These are phyloP conservation scores for Artomyces pyxidatus DNA, from an alignment of 768 basidiomycete species.

Conservation along the genomic window DNA sequence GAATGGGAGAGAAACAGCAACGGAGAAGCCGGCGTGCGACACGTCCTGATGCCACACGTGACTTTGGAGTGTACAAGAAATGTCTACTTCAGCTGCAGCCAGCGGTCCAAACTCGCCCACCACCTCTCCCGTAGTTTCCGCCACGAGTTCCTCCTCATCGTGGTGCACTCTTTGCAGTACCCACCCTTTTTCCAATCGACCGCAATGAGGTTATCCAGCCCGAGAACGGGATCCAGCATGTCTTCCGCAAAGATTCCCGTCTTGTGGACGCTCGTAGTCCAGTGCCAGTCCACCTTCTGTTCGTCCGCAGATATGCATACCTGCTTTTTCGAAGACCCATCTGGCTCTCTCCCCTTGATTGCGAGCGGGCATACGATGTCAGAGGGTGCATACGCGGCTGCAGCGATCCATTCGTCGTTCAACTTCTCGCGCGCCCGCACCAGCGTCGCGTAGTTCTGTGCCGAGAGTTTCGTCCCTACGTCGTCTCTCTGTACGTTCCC, in stretches of 20 bases:
- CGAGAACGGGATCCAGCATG: conserved; percentile 28
- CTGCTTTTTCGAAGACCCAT: not conserved
- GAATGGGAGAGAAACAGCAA: no score
- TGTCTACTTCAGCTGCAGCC: conserved; percentile 10
- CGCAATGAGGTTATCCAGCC: conserved; percentile 24
- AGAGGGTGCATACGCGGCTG: conserved; percentile 15
- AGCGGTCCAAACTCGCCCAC: conserved; percentile 10
- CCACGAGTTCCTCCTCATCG: conserved; percentile 23
- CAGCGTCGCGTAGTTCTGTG: conserved; percentile 18
- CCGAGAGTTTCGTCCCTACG: conserved; percentile 1
- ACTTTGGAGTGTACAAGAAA: no score
- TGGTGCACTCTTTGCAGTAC: conserved; percentile 29
- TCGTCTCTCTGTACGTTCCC: not conserved
- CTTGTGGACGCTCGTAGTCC: conserved; percentile 13
- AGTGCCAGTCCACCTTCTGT: conserved; percentile 8
- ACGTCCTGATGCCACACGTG: no score
- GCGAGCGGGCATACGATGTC: conserved; percentile 7
- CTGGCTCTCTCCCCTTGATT: not conserved
- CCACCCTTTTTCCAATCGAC: conserved; percentile 24
- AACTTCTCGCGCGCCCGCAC: conserved; percentile 18
- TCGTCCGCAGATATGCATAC: conserved; percentile 11
- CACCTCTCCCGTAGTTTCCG: conserved; percentile 10
- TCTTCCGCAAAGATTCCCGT: conserved; percentile 22
- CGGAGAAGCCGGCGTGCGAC: no score
- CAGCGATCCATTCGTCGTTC: conserved; percentile 15